Evolutionary conservation across 805 yeast genomes (phyloP), one percentile per base, ranked within the genome.

Genomic region (Clavispora asparagi): DNA sequence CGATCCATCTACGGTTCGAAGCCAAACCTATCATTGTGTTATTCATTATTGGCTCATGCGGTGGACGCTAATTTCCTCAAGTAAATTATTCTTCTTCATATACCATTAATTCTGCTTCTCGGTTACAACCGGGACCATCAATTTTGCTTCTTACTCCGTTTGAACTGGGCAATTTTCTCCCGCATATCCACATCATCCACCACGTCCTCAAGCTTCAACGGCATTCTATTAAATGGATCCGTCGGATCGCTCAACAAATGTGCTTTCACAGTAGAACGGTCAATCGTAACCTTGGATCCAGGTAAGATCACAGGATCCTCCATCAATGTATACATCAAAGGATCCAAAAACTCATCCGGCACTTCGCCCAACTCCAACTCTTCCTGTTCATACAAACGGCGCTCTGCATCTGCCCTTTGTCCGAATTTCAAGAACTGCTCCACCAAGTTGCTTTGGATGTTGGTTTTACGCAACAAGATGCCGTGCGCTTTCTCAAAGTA

Each of bases 271-370:
- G 97, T 94, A 32, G 94, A 78, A 61, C 95, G 74, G 63, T 94
- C 99, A 56, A 94, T 88, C 41, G 83, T 81, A 16, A 91, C 80
- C 52, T 81, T 85, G 0, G 97, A 88, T 8, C 87, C 74, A 8
- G 99, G 99, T 56, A 94, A 74, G n/a, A 78, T 84, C 5, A 94
- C 99, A 0, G 99, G 99, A 62, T 94, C 95, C 55, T 83, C 86
- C 99, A 94, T 94, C 41, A 94, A 62, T 1, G 97, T 87, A 64
- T 76, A 94, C 98, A 94, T 92, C 57, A 94, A 78, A 12, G 99
- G 99, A 71, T 94, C 99, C 56, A 94, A 77, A 61, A 84, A 94
- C 63, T 94, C 98, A 62, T 94, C 99, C 0, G 99, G 99, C 14
- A 87, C 78, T 44, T 94, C 99, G 25, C 96, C 97, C 55, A 88